A percentile compares a stretch with the other conserved stretches of the same genome.
Evolutionary conservation across 2,329 filamentous ascomycete species (phyloP).

Genomic region (Neonectria magnoliae): DNA sequence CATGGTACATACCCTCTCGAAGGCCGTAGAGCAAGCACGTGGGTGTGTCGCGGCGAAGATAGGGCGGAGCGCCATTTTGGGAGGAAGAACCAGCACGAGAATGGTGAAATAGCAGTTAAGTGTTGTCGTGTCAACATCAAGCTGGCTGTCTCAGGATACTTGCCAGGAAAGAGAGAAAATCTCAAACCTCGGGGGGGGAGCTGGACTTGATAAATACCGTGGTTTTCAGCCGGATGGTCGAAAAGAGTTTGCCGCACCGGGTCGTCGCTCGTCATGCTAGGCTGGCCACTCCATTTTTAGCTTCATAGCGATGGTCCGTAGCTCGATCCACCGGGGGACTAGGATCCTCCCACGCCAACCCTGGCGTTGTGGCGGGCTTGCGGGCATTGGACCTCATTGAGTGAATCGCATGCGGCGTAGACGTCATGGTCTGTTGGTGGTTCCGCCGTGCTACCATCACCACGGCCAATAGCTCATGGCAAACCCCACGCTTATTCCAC

Average conservation of each 20-base stretch:
- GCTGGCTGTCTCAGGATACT: slow-evolving; percentile 25
- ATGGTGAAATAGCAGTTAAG: slow-evolving; percentile 42
- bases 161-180: slow-evolving; percentile 29
- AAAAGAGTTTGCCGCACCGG: slow-evolving; percentile 39
- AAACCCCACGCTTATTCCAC: slow-evolving; percentile 19
- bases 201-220: slow-evolving; percentile 33
- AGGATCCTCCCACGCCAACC: slow-evolving; percentile 38
- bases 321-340: slow-evolving; percentile 25
- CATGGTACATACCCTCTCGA: slow-evolving; percentile 81
- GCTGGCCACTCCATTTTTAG: slow-evolving; percentile 28
- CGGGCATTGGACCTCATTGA: slow-evolving; percentile 36
- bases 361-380: slow-evolving; percentile 38
- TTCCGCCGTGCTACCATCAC: slow-evolving; percentile 24
- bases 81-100: slow-evolving; percentile 43
- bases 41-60: slow-evolving; percentile 96
- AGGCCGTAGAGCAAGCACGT: slow-evolving; percentile 94
- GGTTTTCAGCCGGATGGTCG: slow-evolving; percentile 7
- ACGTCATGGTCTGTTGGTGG: slow-evolving; percentile 41
- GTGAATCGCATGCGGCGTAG: slow-evolving; percentile 37
- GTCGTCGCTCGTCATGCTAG: slow-evolving; percentile 36
- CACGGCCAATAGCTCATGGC: slow-evolving; percentile 8
- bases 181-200: slow-evolving; percentile 18
- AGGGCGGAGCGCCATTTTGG: slow-evolving; percentile 71
- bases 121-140: slow-evolving; percentile 43
- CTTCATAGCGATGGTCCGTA: slow-evolving; percentile 43